Evolutionary conservation across 495 filamentous ascomycete genomes (phyloP).

Genomic region (Friedmanniomyces endolithicus): DNA sequence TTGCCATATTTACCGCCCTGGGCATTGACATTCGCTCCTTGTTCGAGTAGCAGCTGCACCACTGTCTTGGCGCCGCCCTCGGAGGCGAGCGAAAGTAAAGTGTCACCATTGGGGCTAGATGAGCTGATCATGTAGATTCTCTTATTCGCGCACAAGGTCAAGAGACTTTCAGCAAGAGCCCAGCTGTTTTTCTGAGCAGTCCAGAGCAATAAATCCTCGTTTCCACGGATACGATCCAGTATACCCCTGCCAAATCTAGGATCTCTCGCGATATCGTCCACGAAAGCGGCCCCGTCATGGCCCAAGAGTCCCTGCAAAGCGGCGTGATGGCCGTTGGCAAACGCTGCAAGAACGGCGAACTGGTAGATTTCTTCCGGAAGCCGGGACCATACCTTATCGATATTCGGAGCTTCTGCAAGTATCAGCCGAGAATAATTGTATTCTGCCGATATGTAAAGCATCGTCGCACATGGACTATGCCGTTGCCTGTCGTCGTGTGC

Average conservation of each 20-base stretch:
- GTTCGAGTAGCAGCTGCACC: slow-evolving; percentile 2
- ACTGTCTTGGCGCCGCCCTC: neutral
- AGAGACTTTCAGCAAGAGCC: too few species aligned
- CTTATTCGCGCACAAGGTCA: neutral
- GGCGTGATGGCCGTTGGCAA: neutral
- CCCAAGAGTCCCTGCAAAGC: too few species aligned
- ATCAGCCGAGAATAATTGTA: neutral
- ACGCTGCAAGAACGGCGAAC: neutral
- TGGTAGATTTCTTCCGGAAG: neutral
- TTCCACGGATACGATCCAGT: too few species aligned
- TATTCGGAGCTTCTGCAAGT: neutral
- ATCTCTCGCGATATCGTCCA: too few species aligned
- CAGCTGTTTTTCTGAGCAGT: too few species aligned
- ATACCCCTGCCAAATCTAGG: too few species aligned
- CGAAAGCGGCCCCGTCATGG: neutral
- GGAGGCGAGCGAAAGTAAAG: neutral
- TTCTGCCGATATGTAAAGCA: slow-evolving; percentile 3
- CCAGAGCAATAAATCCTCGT: too few species aligned
- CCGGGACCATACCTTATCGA: neutral
- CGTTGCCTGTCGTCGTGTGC: neutral
- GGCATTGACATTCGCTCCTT: slow-evolving; percentile 1
- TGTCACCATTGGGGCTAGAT: neutral
- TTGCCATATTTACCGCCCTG: slow-evolving; percentile 9
- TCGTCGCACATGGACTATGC: neutral
- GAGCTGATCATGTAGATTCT: neutral